phyloP scores from a whole-genome alignment of 2,329 filamentous ascomycete species.

The Nannizziopsis arthrosporioides region DNA sequence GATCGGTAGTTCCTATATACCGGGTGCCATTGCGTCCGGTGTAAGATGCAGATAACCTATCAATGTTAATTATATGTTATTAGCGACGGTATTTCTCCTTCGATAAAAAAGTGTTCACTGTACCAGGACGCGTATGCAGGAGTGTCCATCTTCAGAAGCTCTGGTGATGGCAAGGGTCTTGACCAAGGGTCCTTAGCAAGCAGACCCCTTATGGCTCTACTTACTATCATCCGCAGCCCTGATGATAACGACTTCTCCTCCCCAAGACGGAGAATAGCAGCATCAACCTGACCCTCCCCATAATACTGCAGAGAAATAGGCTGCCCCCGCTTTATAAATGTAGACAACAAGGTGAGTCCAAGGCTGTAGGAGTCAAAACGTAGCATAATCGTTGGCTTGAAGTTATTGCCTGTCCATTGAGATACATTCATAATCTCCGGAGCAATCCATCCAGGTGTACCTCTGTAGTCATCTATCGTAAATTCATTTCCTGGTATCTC shows the following conservation, averaged over 20 bases:
- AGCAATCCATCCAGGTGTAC: slow-evolving; percentile 20
- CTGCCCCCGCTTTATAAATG: slow-evolving; percentile 17
- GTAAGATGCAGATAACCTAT: slow-evolving; percentile 19
- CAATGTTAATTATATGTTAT: neutral
- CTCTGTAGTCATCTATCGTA: slow-evolving; percentile 19
- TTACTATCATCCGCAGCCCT: slow-evolving; percentile 15
- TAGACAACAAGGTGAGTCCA: slow-evolving; percentile 19
- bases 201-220: slow-evolving; percentile 15
- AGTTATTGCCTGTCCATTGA: slow-evolving; percentile 12
- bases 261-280: slow-evolving; percentile 14
- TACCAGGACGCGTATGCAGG: slow-evolving; percentile 20
- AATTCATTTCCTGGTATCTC: slow-evolving; percentile 17
- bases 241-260: slow-evolving; percentile 16
- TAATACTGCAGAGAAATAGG: slow-evolving; percentile 10
- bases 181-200: slow-evolving; percentile 19
- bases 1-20: slow-evolving; percentile 19
- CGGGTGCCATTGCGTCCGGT: slow-evolving; percentile 5
- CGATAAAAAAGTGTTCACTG: neutral
- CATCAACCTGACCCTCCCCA: slow-evolving; percentile 10
- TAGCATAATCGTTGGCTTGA: slow-evolving; percentile 20
- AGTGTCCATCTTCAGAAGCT: slow-evolving; percentile 17
- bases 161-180: slow-evolving; percentile 16
- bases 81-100: no score
- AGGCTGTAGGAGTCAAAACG: slow-evolving; percentile 22
- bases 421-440: slow-evolving; percentile 16